phyloP scores from a whole-genome alignment of 306 rosid species.

The Vicia sativa region DNA sequence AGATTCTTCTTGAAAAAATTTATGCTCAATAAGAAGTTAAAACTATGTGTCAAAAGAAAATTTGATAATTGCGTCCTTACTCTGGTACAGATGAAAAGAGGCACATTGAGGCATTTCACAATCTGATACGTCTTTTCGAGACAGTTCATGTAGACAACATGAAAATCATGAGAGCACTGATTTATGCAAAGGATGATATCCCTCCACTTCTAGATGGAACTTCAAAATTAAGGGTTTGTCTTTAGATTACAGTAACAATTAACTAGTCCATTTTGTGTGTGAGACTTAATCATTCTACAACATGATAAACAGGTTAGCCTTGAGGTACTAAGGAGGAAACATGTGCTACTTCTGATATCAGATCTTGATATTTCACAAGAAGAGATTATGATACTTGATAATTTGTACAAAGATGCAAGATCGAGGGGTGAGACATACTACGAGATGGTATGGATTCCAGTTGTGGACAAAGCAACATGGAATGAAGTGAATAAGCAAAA shows the following conservation, averaged over 20 bases:
- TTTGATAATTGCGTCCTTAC: slow-evolving; percentile 14
- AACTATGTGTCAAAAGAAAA: neutral
- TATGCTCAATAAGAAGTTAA: neutral
- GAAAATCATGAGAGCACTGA: slow-evolving; percentile 62
- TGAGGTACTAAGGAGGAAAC: slow-evolving; percentile 73
- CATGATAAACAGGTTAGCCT: slow-evolving; percentile 52
- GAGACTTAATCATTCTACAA: neutral
- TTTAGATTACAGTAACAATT: slow-evolving; percentile 14
- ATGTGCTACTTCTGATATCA: slow-evolving; percentile 76
- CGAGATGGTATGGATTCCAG: slow-evolving; percentile 80
- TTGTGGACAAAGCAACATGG: slow-evolving; percentile 54
- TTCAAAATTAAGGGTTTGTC: slow-evolving; percentile 48
- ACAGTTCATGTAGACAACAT: slow-evolving; percentile 68
- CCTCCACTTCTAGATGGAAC: slow-evolving; percentile 56
- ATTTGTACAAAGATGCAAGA: slow-evolving; percentile 46
- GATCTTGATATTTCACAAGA: slow-evolving; percentile 72
- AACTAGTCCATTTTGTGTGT: neutral
- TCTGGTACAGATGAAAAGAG: slow-evolving; percentile 59
- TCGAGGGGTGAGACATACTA: slow-evolving; percentile 47
- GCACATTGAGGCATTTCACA: slow-evolving; percentile 59
- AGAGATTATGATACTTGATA: slow-evolving; percentile 62
- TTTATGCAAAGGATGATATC: slow-evolving; percentile 58
- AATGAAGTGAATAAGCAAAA: slow-evolving; percentile 35
- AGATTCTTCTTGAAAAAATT: neutral
- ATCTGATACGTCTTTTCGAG: slow-evolving; percentile 55